Evolutionary conservation across 2,329 filamentous ascomycete species (phyloP).

Genomic region (Lasiodiplodia theobromae): DNA sequence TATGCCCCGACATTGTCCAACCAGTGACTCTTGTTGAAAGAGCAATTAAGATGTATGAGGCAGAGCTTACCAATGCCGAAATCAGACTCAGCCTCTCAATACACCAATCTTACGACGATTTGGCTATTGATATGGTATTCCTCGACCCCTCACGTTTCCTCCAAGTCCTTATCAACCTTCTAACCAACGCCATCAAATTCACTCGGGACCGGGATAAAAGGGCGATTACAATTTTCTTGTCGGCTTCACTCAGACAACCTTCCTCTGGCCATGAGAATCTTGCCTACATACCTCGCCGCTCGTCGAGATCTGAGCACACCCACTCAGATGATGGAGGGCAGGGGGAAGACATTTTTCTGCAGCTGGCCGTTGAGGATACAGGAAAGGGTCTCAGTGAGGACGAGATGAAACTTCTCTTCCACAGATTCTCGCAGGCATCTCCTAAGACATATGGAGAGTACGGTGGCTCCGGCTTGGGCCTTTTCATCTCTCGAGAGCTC

Average conservation of each 20-base stretch:
- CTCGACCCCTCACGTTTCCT: constrained; percentile 32
- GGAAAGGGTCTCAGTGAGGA: constrained; percentile 27
- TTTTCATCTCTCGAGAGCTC: constrained; percentile 46
- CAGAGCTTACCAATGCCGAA: constrained; percentile 34
- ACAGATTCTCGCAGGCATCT: constrained; percentile 30
- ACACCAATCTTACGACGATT: constrained; percentile 31
- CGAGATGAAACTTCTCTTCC: constrained; percentile 29
- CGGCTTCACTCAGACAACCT: constrained; percentile 34
- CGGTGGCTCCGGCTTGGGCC: constrained; percentile 47
- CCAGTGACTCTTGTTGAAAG: constrained; percentile 34
- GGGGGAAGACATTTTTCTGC: constrained; percentile 31
- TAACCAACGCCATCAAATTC: constrained; percentile 45
- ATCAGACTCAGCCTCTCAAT: constrained; percentile 31
- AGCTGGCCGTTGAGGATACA: constrained; percentile 31
- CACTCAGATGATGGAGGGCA: constrained; percentile 31
- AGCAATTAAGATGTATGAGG: constrained; percentile 37
- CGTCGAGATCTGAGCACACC: constrained; percentile 25
- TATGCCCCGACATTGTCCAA: constrained; percentile 34
- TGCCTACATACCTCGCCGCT: constrained; percentile 32
- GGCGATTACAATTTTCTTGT: constrained; percentile 41
- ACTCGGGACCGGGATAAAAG: constrained; percentile 39
- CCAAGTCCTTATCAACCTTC: constrained; percentile 40
- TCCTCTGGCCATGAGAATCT: constrained; percentile 21
- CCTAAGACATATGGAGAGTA: constrained; percentile 39
- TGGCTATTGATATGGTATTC: constrained; percentile 33